These are phyloP conservation scores for Leishmania amazonensis DNA, from an alignment of 208 protist genomes.

Conservation along the genomic window DNA sequence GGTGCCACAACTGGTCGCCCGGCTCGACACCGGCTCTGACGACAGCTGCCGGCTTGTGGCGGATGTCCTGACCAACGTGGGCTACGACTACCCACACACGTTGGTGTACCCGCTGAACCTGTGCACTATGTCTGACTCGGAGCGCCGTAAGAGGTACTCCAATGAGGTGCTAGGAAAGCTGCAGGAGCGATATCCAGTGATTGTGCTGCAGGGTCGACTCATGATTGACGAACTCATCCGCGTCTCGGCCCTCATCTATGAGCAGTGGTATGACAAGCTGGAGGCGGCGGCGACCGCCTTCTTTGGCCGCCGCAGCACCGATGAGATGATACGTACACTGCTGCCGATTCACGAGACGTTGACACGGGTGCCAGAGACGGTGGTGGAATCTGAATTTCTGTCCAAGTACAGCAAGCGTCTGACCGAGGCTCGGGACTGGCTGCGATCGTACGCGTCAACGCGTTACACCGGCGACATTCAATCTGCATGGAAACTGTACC, in stretches of 20 bases:
- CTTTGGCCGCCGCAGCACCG: slow-evolving; percentile 87
- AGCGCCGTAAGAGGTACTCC: slow-evolving; percentile 72
- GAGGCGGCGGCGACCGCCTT: slow-evolving; percentile 96
- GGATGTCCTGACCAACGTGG: slow-evolving; percentile 93
- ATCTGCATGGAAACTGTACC: slow-evolving; percentile 87
- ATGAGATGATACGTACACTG: slow-evolving; percentile 89
- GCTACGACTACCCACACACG: slow-evolving; percentile 97
- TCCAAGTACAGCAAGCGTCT: slow-evolving; percentile 67
- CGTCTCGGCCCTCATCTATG: slow-evolving; percentile 96
- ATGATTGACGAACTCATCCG: slow-evolving; percentile 97
- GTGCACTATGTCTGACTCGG: slow-evolving; percentile 88
- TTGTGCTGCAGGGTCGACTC: slow-evolving; percentile 93
- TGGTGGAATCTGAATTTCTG: slow-evolving; percentile 95
- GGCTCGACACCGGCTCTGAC: slow-evolving; percentile 93
- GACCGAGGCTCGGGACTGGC: slow-evolving; percentile 68
- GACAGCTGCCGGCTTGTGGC: slow-evolving; percentile 94
- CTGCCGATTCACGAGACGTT: slow-evolving; percentile 96
- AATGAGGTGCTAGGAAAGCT: slow-evolving; percentile 76
- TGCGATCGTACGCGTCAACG: slow-evolving; percentile 60
- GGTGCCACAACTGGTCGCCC: slow-evolving; percentile 98
- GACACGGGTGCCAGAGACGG: slow-evolving; percentile 89
- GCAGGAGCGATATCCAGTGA: slow-evolving; percentile 59
- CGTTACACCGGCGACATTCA: slow-evolving; percentile 75
- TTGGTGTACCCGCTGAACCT: slow-evolving; percentile 99
- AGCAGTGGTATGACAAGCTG: slow-evolving; percentile 94